Conservation (phyloP, 2,329 filamentous ascomycete species). For the Alternaria burnsii region DNA sequence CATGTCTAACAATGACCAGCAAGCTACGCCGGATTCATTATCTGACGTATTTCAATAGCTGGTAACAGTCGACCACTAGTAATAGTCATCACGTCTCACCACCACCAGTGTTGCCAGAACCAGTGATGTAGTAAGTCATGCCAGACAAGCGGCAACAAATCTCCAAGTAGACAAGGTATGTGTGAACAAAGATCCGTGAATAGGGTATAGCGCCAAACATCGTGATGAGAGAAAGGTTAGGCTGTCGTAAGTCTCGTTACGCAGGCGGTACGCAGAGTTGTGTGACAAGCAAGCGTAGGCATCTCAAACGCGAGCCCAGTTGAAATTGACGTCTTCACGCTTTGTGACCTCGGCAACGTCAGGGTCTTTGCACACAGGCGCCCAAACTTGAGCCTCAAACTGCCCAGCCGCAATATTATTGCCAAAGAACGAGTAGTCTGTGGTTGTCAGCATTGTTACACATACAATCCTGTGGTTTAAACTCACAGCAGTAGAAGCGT, state of each 20-base stretch:
- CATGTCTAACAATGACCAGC: background rate
- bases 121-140: background rate
- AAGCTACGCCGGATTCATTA: background rate
- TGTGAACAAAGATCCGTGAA: background rate
- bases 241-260: background rate
- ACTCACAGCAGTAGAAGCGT: conserved; percentile 51
- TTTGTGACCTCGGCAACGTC: conserved; percentile 21
- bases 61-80: background rate
- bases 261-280: conserved; percentile 1
- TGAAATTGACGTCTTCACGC: conserved; percentile 25
- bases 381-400: conserved; percentile 45
- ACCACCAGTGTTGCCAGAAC: background rate
- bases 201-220: background rate
- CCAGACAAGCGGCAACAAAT: background rate
- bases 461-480: background rate
- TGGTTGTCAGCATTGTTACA: conserved; percentile 9
- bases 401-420: conserved; percentile 44
- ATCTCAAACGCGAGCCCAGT: conserved; percentile 23
- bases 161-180: conserved; percentile 1
- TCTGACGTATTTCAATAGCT: background rate
- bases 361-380: conserved; percentile 40
- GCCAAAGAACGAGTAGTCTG: conserved; percentile 46
- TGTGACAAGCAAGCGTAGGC: background rate
- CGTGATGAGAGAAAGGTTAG: background rate
- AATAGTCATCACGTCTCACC: background rate